Conservation (phyloP, 352 stramenopile genomes). For the Phytophthora agathidicida region DNA sequence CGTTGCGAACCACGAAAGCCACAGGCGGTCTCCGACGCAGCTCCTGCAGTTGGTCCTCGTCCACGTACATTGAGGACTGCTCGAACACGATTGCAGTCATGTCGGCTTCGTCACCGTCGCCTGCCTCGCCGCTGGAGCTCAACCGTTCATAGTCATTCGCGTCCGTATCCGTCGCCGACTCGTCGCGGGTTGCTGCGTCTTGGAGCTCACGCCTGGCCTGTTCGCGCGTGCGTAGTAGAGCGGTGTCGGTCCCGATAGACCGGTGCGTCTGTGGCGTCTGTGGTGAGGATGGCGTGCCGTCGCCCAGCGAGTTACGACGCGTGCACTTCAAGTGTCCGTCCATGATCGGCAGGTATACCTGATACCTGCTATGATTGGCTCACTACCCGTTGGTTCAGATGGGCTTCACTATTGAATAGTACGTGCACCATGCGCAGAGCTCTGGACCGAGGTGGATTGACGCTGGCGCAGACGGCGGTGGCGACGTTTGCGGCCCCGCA, state of each 20-base stretch:
- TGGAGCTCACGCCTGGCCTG: conserved; percentile 14
- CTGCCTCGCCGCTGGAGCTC: background rate
- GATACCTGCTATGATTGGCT: no score
- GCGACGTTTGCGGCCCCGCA: conserved; percentile 57
- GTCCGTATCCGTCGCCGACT: conserved; percentile 8
- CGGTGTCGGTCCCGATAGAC: conserved; percentile 12
- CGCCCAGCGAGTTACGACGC: conserved; percentile 3
- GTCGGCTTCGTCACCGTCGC: background rate
- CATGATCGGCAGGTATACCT: conserved; percentile 17
- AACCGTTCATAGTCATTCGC: background rate
- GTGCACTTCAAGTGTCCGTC: conserved; percentile 13
- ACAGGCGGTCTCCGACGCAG: conserved; percentile 47
- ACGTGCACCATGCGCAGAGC: conserved; percentile 46
- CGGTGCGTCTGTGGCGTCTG: background rate
- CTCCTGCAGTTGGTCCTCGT: conserved; percentile 30
- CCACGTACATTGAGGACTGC: conserved; percentile 44
- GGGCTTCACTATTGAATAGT: background rate
- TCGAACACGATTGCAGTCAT: conserved; percentile 10
- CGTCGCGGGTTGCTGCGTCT: background rate
- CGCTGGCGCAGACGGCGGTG: conserved; percentile 70
- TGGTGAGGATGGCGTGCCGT: background rate
- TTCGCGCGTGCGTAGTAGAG: conserved; percentile 8
- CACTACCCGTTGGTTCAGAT: no score
- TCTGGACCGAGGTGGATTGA: conserved; percentile 47
- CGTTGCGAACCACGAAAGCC: conserved; percentile 49